These are phyloP conservation scores for Clitopilus hobsonii DNA, from an alignment of 768 basidiomycete genomes.

Conservation along the genomic window DNA sequence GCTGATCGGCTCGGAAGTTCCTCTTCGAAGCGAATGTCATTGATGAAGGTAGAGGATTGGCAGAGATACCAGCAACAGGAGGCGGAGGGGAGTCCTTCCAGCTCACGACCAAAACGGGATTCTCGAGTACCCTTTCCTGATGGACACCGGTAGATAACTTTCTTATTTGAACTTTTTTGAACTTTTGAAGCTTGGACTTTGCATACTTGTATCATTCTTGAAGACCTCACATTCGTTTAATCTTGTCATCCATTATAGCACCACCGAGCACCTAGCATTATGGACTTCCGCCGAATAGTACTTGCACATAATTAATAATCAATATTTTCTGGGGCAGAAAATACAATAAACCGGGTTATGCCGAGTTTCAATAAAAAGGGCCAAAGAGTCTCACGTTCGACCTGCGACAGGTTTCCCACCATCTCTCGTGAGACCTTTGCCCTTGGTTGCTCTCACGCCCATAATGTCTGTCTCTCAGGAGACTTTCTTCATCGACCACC, in stretches of 20 bases:
- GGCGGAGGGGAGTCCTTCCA: slow-evolving; percentile 16
- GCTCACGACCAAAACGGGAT: slow-evolving; percentile 26
- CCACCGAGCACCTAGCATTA: background rate
- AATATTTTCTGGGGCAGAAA: background rate
- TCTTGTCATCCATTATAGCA: slow-evolving; percentile 1
- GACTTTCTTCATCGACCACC: slow-evolving; percentile 42
- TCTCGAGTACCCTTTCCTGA: slow-evolving; percentile 58
- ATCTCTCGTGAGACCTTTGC: slow-evolving; percentile 31
- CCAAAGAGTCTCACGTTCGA: slow-evolving; percentile 12
- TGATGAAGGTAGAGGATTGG: slow-evolving; percentile 85
- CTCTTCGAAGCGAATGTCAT: slow-evolving; percentile 62
- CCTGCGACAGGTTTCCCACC: slow-evolving; percentile 20
- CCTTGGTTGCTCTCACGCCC: slow-evolving; percentile 37
- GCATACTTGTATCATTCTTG: background rate
- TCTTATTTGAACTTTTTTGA: slow-evolving; percentile 5
- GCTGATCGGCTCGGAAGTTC: slow-evolving; percentile 53
- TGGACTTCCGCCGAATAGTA: background rate
- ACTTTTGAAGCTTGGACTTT: slow-evolving; percentile 1
- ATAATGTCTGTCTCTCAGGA: slow-evolving; percentile 39
- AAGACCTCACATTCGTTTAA: slow-evolving; percentile 1
- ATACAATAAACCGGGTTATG: slow-evolving; percentile 1
- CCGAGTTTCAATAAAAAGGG: slow-evolving; percentile 12
- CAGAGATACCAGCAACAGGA: slow-evolving; percentile 63
- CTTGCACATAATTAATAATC: background rate
- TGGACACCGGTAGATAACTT: slow-evolving; percentile 11